Base-by-base conservation (phyloP, 2,329 filamentous ascomycete species). In the Zelopaecilomyces penicillatus region DNA sequence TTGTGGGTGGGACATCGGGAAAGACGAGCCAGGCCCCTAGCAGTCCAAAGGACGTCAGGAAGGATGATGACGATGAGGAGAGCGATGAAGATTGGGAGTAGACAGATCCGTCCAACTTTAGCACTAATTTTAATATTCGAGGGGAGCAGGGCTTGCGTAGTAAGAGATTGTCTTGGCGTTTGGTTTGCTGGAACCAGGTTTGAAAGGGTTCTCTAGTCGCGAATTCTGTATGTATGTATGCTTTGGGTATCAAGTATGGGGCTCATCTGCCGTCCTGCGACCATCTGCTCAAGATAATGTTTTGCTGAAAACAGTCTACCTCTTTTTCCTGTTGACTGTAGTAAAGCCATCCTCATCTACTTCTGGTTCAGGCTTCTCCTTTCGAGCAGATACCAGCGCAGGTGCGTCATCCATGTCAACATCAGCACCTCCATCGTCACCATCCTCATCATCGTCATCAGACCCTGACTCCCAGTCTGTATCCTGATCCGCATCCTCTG, bases 281-380 rank as follows among this genome's bases (percentile, higher is more conserved):
- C 6, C 12, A n/a, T 37, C 37, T 37, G 5, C 33, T 29, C 32
- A n/a, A 45, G 42, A 38, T 41, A 10, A 30, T 43, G 19, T 30
- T 46, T 45, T 51, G 37, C 28, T 26, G 39, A 30, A 19, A 26
- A 26, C 57, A 56, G 61, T 61, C 68, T 63, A 74, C 68, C 72
- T 76, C 73, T 80, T 85, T 69, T 80, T 85, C 56, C 77, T 74
- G 44, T 80, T 76, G 52, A 89, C 85, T 64, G 76, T 87, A 11
- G 81, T 87, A 61, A 91, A 91, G 4, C 86, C 86, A 58, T 91
- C 86, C 53, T 89, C 85, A 62, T 91, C 86, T 38, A 90, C 72
- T 61, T 87, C 79, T 0, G 85, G 84, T 58, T 77, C 74, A 11
- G 71, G 63, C 65, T 81, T 86, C 63, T 86, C 80, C 61, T 73